phyloP scores from a whole-genome alignment of 1,284 basidiomycete species.

The Ceratobasidium sp. region DNA sequence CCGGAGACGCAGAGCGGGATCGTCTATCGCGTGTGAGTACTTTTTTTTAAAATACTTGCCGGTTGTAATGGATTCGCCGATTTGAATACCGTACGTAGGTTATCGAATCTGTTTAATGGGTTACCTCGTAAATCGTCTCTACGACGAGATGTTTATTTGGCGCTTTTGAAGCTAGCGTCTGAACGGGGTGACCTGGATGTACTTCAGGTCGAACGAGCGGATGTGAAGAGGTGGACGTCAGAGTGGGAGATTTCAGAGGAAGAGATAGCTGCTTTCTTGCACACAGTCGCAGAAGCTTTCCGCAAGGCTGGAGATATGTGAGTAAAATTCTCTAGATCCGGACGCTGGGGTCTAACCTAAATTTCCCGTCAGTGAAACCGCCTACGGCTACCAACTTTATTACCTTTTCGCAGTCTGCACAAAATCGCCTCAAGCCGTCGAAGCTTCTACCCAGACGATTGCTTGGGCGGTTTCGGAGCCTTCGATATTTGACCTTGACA shows the following conservation, averaged over 20 bases:
- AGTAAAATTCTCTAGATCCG: conserved; percentile 56
- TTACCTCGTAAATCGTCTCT: conserved; percentile 77
- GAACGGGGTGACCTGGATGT: conserved; percentile 77
- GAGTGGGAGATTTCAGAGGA: conserved; percentile 80
- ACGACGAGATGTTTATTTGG: conserved; percentile 74
- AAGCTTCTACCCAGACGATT: conserved; percentile 73
- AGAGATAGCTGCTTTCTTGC: conserved; percentile 79
- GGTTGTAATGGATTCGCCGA: conserved; percentile 15
- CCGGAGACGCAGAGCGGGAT: conserved; percentile 66
- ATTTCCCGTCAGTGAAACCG: conserved; percentile 62
- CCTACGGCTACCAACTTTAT: conserved; percentile 74
- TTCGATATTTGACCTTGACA: conserved; percentile 81
- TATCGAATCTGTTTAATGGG: conserved; percentile 90
- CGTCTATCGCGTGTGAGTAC: conserved; percentile 77
- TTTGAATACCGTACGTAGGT: conserved; percentile 61
- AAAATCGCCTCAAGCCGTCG: conserved; percentile 64
- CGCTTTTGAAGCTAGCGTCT: conserved; percentile 75
- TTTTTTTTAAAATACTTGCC: conserved; percentile 29
- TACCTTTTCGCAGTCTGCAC: conserved; percentile 72
- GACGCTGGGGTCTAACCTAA: conserved; percentile 34
- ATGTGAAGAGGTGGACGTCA: conserved; percentile 79
- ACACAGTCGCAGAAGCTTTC: conserved; percentile 74
- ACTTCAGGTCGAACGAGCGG: conserved; percentile 72
- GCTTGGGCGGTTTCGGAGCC: conserved; percentile 78
- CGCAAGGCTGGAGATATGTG: conserved; percentile 70